Percentiles rank a stretch among this genome's conserved stretches.
phyloP scores from a whole-genome alignment of 345 rosid genomes.

The Raphanus sativus region DNA sequence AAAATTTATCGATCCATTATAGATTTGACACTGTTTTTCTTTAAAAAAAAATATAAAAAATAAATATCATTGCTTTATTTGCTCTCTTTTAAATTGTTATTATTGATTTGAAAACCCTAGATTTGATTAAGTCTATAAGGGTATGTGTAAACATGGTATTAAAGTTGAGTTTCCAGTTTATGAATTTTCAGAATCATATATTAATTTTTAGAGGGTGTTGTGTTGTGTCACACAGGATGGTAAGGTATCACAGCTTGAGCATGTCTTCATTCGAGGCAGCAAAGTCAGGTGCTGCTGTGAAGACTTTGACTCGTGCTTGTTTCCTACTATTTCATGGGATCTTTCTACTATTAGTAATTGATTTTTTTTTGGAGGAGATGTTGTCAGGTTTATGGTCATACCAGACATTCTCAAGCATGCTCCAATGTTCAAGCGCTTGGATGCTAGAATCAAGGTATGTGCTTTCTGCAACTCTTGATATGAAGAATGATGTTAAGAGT shows the following conservation, averaged over 20 bases:
- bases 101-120: background rate
- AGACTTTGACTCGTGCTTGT: background rate
- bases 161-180: no score
- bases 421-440: conserved; percentile 97
- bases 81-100: background rate
- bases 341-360: conserved; percentile 4
- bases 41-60: no score
- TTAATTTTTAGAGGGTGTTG: no score
- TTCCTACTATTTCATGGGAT: background rate
- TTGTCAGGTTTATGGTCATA: conserved; percentile 92
- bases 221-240: conserved; percentile 64
- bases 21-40: background rate
- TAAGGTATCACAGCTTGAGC: conserved; percentile 95
- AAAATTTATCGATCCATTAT: background rate
- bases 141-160: no score
- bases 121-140: no score
- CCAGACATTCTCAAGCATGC: conserved; percentile 98
- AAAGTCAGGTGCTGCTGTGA: conserved; percentile 76
- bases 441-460: conserved; percentile 93
- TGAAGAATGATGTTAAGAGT: background rate
- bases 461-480: conserved; percentile 6
- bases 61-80: background rate
- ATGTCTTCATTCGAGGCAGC: conserved; percentile 94
- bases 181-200: no score
- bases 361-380: conserved; percentile 5